A percentile compares a stretch with the other conserved stretches of the same genome.
Evolutionary conservation across 1,284 basidiomycete species (phyloP).

Genomic region (Ceratobasidium sp.): DNA sequence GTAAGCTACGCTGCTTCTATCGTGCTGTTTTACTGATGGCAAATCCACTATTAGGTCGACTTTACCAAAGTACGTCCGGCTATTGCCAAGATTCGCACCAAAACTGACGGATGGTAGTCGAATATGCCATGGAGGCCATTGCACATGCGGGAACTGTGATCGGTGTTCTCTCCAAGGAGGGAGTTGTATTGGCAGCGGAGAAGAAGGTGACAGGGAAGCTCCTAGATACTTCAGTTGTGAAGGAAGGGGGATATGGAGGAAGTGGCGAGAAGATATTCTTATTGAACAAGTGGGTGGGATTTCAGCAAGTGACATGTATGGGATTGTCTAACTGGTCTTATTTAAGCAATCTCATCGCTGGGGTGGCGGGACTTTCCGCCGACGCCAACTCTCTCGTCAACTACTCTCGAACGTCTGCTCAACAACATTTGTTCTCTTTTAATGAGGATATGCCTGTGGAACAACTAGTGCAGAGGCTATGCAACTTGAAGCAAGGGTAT

Average conservation of each 20-base stretch:
- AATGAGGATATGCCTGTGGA: slow-evolving; percentile 99
- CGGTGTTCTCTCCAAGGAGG: slow-evolving; percentile 93
- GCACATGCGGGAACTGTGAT: slow-evolving; percentile 96
- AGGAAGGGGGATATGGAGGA: slow-evolving; percentile 90
- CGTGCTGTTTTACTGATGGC: slow-evolving; percentile 24
- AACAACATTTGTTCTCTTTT: slow-evolving; percentile 88
- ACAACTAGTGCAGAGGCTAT: slow-evolving; percentile 91
- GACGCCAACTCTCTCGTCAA: slow-evolving; percentile 99
- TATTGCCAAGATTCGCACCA: not conserved
- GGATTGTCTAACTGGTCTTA: slow-evolving; percentile 29
- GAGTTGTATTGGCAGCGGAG: slow-evolving; percentile 97
- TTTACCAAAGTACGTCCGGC: slow-evolving; percentile 82
- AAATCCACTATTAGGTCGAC: slow-evolving; percentile 67
- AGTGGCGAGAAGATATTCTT: slow-evolving; percentile 98
- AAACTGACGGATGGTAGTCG: slow-evolving; percentile 67
- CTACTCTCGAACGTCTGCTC: slow-evolving; percentile 91
- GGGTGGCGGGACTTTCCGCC: slow-evolving; percentile 95
- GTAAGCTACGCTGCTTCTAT: slow-evolving; percentile 60
- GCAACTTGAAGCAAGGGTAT: slow-evolving; percentile 98
- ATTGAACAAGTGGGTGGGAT: slow-evolving; percentile 72
- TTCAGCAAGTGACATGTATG: slow-evolving; percentile 29
- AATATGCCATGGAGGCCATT: slow-evolving; percentile 99
- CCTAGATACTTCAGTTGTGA: slow-evolving; percentile 85
- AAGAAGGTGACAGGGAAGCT: slow-evolving; percentile 99
- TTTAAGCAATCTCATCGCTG: slow-evolving; percentile 90